These are phyloP conservation scores for Atractiella rhizophila DNA, from an alignment of 768 basidiomycete genomes.

Conservation along the genomic window DNA sequence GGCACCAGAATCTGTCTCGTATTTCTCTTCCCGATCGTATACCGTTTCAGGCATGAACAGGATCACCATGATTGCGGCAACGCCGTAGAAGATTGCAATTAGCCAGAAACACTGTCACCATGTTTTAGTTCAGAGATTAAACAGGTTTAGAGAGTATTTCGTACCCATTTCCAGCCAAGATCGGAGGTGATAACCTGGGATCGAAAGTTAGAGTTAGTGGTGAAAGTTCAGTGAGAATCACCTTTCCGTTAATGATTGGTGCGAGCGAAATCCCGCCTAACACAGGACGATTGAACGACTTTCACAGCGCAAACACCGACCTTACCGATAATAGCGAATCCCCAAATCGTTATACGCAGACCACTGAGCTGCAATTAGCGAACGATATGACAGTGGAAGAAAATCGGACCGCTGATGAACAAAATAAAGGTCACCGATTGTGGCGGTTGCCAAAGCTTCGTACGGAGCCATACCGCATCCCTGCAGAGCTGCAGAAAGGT, in stretches of 20 bases:
- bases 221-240: conserved; percentile 26
- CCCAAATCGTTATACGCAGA: conserved; percentile 27
- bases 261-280: conserved; percentile 18
- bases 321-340: conserved; percentile 27
- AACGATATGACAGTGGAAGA: conserved; percentile 17
- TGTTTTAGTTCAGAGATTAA: background rate
- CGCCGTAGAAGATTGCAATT: conserved; percentile 26
- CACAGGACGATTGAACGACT: background rate
- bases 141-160: no score
- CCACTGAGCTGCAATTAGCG: conserved; percentile 29
- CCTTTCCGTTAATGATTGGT: conserved; percentile 28
- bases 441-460: conserved; percentile 12
- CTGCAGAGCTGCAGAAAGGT: no score
- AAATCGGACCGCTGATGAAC: conserved; percentile 2
- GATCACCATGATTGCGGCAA: conserved; percentile 24
- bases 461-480: conserved; percentile 7
- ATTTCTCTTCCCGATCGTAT: conserved; percentile 5
- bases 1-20: no score
- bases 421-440: conserved; percentile 10
- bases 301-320: conserved; percentile 15
- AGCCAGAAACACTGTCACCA: conserved; percentile 30
- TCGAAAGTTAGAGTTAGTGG: conserved; percentile 14
- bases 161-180: no score
- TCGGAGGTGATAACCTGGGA: background rate
- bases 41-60: conserved; percentile 28